Base-by-base conservation (phyloP, 140 eudicot genomes). In the Senecio squalidus region DNA sequence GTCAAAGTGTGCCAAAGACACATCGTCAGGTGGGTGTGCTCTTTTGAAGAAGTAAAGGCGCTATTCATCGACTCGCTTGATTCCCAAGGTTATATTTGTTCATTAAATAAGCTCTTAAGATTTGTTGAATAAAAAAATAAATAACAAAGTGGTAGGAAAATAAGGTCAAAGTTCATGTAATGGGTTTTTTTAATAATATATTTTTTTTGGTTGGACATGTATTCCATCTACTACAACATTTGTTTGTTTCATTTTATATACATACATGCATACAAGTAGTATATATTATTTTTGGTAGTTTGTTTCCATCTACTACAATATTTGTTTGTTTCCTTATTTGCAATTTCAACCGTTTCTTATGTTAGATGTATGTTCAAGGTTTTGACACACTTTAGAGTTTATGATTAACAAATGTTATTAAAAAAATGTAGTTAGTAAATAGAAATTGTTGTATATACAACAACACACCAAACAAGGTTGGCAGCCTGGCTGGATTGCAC, bases 401-500 rank as follows among this genome's bases (percentile, higher is more conserved):
- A n/a, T n/a, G n/a, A n/a, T n/a, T n/a, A n/a, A n/a, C n/a, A n/a
- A n/a, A n/a, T n/a, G n/a, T n/a, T n/a, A n/a, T n/a, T n/a, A n/a
- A n/a, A n/a, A n/a, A n/a, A n/a, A n/a, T n/a, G n/a, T n/a, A n/a
- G n/a, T n/a, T n/a, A n/a, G n/a, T 16, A 55, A 44, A 43, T 55
- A 43, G 36, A 67, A 29, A 58, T 67, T 66, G 72, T 41, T 56
- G 47, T 55, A 66, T 25, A 45, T 25, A 44, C 27, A 22, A 23
- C 8, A n/a, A n/a, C n/a, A n/a, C 67, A 58, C 60, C 74, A 68
- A 58, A 48, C 61, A 38, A 58, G 31, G 60, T 24, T 53, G 51
- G 29, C 68, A 69, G 65, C 61, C 74, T 48, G 74, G 68, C 68
- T 69, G 74, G 59, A 24, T 45, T 44, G 61, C 61, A 36, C 34